These are phyloP conservation scores for Yamadazyma atlantica DNA, from an alignment of 1,139 yeast species.

Conservation along the genomic window DNA sequence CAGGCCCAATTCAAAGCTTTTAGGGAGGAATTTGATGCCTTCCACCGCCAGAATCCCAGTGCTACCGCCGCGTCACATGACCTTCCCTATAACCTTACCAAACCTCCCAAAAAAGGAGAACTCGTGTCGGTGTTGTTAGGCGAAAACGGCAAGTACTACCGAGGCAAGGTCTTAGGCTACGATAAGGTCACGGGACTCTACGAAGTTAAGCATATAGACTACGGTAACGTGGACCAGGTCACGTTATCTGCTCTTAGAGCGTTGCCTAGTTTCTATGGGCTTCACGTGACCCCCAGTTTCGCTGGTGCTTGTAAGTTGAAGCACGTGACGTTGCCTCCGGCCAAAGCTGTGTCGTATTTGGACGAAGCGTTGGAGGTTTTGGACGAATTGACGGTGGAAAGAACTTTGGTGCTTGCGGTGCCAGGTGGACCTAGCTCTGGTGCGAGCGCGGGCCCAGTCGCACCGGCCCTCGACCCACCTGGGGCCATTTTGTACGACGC, in stretches of 20 bases:
- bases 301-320: slow-evolving; percentile 60
- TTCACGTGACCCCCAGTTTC: slow-evolving; percentile 47
- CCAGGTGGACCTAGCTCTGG: too few species aligned
- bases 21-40: slow-evolving; percentile 47
- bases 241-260: slow-evolving; percentile 47
- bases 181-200: slow-evolving; percentile 49
- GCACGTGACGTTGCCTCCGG: slow-evolving; percentile 60
- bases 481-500: slow-evolving; percentile 63
- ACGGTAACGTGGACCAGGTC: slow-evolving; percentile 59
- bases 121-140: slow-evolving; percentile 57
- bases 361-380: slow-evolving; percentile 59
- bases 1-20: slow-evolving; percentile 37
- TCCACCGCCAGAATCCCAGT: slow-evolving; percentile 41
- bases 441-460: slow-evolving; percentile 47
- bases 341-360: slow-evolving; percentile 56
- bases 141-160: slow-evolving; percentile 56
- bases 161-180: slow-evolving; percentile 55
- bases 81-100: slow-evolving; percentile 45
- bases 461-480: slow-evolving; percentile 39
- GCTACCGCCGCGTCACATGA: slow-evolving; percentile 41
- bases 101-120: slow-evolving; percentile 57
- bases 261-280: slow-evolving; percentile 54
- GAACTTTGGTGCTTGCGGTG: slow-evolving; percentile 61
- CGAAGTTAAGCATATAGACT: slow-evolving; percentile 63
- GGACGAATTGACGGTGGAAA: slow-evolving; percentile 54